Conservation (phyloP, 2,329 filamentous ascomycete genomes). For the Fusarium buxicola region DNA sequence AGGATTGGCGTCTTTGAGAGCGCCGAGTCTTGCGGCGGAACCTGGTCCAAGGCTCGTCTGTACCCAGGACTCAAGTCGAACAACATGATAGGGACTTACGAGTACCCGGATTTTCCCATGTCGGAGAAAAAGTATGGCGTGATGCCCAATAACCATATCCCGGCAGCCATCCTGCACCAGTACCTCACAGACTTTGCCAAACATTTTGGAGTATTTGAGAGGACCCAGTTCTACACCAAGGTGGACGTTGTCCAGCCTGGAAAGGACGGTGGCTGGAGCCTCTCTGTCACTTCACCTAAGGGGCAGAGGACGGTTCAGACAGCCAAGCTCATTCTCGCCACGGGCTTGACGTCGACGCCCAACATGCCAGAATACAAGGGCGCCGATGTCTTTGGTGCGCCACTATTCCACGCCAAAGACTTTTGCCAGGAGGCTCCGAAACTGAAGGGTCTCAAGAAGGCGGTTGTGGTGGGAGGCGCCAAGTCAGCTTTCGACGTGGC, state of each 20-base stretch:
- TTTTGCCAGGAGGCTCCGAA: slow-evolving; percentile 50
- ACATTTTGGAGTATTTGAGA: slow-evolving; percentile 60
- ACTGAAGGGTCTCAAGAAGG: slow-evolving; percentile 48
- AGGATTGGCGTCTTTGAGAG: slow-evolving; percentile 64
- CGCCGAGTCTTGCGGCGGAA: slow-evolving; percentile 65
- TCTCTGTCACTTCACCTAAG: slow-evolving; percentile 17
- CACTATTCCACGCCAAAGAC: slow-evolving; percentile 59
- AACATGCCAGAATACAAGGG: slow-evolving; percentile 55
- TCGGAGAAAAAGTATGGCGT: slow-evolving; percentile 56
- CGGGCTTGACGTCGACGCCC: slow-evolving; percentile 59
- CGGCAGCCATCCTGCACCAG: slow-evolving; percentile 50
- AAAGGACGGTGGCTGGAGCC: slow-evolving; percentile 30
- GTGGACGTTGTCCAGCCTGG: slow-evolving; percentile 58
- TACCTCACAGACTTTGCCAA: slow-evolving; percentile 54
- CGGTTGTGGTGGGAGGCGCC: slow-evolving; percentile 64
- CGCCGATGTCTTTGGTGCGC: slow-evolving; percentile 50
- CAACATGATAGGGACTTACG: slow-evolving; percentile 72
- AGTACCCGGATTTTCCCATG: slow-evolving; percentile 74
- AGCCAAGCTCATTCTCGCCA: slow-evolving; percentile 61
- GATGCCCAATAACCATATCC: slow-evolving; percentile 50
- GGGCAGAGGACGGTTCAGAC: slow-evolving; percentile 28
- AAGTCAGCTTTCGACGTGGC: slow-evolving; percentile 71
- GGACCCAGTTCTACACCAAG: slow-evolving; percentile 62
- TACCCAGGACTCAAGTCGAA: slow-evolving; percentile 73
- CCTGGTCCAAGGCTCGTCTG: slow-evolving; percentile 69